Percentiles rank a stretch among this genome's conserved stretches.
phyloP scores from a whole-genome alignment of 345 rosid genomes.

The Sisymbrium irio region DNA sequence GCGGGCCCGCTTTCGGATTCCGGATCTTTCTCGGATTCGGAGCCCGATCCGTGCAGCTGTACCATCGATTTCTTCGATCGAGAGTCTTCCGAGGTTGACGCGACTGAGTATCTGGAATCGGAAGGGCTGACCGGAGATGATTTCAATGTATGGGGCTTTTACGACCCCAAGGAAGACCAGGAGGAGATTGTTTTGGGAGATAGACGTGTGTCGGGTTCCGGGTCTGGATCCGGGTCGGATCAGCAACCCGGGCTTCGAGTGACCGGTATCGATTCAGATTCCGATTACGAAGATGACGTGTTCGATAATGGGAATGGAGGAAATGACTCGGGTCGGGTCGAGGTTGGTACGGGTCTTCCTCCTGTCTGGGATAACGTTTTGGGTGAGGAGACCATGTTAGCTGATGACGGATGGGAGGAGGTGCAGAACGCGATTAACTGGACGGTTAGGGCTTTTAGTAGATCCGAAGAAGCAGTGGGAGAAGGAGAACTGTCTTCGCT shows the following conservation, averaged over 20 bases:
- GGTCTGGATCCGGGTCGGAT: slow-evolving; percentile 21
- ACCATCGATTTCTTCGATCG: slow-evolving; percentile 27
- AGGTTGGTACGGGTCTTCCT: slow-evolving; percentile 24
- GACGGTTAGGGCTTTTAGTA: slow-evolving; percentile 19
- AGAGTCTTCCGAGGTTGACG: slow-evolving; percentile 27
- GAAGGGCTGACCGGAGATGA: slow-evolving; percentile 11
- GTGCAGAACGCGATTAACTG: slow-evolving; percentile 33
- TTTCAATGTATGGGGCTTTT: slow-evolving; percentile 34
- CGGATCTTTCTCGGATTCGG: slow-evolving; percentile 23
- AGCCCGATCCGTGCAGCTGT: slow-evolving; percentile 12
- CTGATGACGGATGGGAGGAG: slow-evolving; percentile 48
- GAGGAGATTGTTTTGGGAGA: slow-evolving; percentile 30
- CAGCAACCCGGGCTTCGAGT: slow-evolving; percentile 40
- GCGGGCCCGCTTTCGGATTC: slow-evolving; percentile 27
- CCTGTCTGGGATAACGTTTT: slow-evolving; percentile 30
- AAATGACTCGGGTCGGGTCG: slow-evolving; percentile 32
- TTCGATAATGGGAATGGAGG: slow-evolving; percentile 19
- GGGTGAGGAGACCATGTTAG: slow-evolving; percentile 26
- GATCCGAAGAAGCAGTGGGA: slow-evolving; percentile 30
- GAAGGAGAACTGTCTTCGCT: slow-evolving; percentile 31
- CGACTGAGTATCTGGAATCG: slow-evolving; percentile 22
- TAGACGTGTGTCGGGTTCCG: background rate
- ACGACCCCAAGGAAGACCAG: slow-evolving; percentile 23
- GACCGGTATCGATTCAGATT: slow-evolving; percentile 47
- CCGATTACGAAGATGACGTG: slow-evolving; percentile 43